These are phyloP conservation scores for Magnaporthiopsis rhizophila DNA, from an alignment of 2,329 filamentous ascomycete genomes.

Conservation along the genomic window DNA sequence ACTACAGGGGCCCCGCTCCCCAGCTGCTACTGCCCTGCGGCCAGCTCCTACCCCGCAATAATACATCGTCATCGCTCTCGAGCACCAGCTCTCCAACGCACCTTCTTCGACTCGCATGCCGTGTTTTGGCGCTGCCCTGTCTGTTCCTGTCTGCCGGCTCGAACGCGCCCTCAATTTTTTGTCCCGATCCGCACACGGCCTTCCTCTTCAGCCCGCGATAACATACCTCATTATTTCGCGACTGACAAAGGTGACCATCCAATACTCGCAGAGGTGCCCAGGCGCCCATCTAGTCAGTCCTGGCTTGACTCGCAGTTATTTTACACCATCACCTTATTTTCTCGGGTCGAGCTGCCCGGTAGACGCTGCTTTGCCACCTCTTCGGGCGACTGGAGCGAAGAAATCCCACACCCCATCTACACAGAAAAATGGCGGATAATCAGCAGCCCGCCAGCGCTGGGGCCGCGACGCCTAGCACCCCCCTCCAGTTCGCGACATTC, in stretches of 20 bases:
- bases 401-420: background rate
- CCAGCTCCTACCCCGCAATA: conserved; percentile 1
- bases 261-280: background rate
- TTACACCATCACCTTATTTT: background rate
- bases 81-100: background rate
- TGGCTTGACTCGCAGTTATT: background rate
- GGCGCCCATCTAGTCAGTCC: background rate
- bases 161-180: background rate
- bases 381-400: background rate
- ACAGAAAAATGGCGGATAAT: conserved; percentile 3
- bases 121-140: background rate
- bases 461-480: conserved; percentile 6
- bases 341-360: background rate
- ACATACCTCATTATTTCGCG: background rate
- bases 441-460: background rate
- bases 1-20: background rate
- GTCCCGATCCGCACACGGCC: background rate
- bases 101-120: background rate
- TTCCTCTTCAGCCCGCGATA: background rate
- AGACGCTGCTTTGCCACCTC: background rate
- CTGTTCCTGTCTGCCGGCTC: background rate
- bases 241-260: background rate
- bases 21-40: background rate
- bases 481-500: conserved; percentile 74
- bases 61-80: conserved; percentile 2